Evolutionary conservation across 1,139 yeast species (phyloP).

Genomic region (Pichia sp.): DNA sequence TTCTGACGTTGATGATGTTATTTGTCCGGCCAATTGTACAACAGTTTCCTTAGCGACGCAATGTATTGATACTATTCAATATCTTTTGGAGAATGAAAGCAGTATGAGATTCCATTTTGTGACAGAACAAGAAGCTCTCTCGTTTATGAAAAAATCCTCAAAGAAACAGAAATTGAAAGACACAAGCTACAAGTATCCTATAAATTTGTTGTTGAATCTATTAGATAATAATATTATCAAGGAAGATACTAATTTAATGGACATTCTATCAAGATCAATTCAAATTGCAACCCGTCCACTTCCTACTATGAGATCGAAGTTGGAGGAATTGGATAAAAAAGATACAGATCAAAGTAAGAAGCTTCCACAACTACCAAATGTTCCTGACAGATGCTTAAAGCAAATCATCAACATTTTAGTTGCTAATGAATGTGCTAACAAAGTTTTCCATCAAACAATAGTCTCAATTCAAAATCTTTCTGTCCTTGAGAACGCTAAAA

Average conservation of each 20-base stretch:
- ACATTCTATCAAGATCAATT: constrained; percentile 63
- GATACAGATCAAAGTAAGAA: constrained; percentile 12
- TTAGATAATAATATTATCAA: constrained; percentile 57
- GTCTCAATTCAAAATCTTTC: constrained; percentile 78
- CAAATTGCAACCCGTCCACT: constrained; percentile 75
- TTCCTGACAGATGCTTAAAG: constrained; percentile 58
- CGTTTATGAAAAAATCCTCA: constrained; percentile 38
- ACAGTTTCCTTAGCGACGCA: constrained; percentile 71
- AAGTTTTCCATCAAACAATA: constrained; percentile 78
- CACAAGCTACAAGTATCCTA: constrained; percentile 54
- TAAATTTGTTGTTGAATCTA: constrained; percentile 58
- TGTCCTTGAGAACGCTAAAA: constrained; percentile 52
- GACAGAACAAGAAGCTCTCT: constrained; percentile 68
- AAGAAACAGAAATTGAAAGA: constrained; percentile 36
- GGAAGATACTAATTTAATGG: constrained; percentile 72
- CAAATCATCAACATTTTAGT: constrained; percentile 62
- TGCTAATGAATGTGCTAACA: constrained; percentile 81
- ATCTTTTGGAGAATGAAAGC: constrained; percentile 59
- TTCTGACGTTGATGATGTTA: constrained; percentile 17
- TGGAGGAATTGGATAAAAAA: constrained; percentile 21
- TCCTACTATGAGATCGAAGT: constrained; percentile 36
- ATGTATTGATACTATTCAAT: constrained; percentile 67
- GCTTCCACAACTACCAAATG: constrained; percentile 45
- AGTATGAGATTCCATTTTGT: constrained; percentile 71
- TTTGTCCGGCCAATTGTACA: constrained; percentile 50